Base-by-base conservation (phyloP, 305 asterid species). In the Plantago coronopus region DNA sequence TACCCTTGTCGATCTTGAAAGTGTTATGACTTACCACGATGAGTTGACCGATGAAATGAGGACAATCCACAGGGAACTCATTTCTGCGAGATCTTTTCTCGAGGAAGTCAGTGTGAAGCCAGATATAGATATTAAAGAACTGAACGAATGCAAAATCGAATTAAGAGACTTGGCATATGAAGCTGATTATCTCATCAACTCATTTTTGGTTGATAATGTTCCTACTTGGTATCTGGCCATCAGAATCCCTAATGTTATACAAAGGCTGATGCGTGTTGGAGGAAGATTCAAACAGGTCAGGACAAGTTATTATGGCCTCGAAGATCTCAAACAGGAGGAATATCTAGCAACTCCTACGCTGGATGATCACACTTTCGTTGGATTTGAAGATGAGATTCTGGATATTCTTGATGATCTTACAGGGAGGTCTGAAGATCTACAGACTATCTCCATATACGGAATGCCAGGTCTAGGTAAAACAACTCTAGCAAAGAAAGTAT, bases 121-220 rank as follows among this genome's bases (percentile, higher is more conserved):
- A 10, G 14, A 59, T n/a, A 3, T 45, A 17, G 51, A 59, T 18
- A 54, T 54, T 17, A 12, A 61, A 42, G 63, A 47, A 21, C 53
- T 57, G 17, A 60, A 59, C 49, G 53, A 51, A 34, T 15, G 51
- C 59, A 27, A 13, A 2, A 43, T 25, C 16, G 44, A 17, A 48
- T 48, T 63, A 18, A 62, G 64, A 40, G 63, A 61, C 23, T 17
- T 48, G 10, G 50, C 72, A 13, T 67, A 51, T 34, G 72, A 68
- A 68, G 72, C 57, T 46, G 62, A 62, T 31, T 61, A 53, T 56
- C 22, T 53, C 21, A 9, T 53, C 49, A 46, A 43, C 45, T 55
- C 68, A 2, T 69, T 62, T 48, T 13, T 20, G 47, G 71, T 51
- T 17, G 59, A 49, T 23, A 17, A 55, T 34, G 13, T 43, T 29